Percentiles rank a stretch among this genome's conserved stretches.
Evolutionary conservation across 495 filamentous ascomycete species (phyloP).

Genomic region (Letharia lupina): DNA sequence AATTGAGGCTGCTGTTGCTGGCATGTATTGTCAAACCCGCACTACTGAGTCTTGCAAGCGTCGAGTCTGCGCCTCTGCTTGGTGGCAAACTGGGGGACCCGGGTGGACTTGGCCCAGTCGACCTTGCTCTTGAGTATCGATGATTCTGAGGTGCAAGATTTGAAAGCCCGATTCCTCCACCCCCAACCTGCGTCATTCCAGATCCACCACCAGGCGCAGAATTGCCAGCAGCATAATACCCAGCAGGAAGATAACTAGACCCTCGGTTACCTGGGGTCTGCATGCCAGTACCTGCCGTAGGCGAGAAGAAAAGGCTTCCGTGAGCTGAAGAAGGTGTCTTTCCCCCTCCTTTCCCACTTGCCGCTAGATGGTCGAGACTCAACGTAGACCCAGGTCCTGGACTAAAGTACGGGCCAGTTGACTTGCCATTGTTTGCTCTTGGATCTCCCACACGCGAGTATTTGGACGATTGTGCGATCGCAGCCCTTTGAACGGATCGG

Average conservation of each 20-base stretch:
- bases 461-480: slow-evolving; percentile 54
- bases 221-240: slow-evolving; percentile 75
- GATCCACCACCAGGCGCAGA: slow-evolving; percentile 39
- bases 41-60: slow-evolving; percentile 28
- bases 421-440: slow-evolving; percentile 13
- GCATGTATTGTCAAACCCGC: slow-evolving; percentile 37
- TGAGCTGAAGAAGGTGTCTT: slow-evolving; percentile 39
- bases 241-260: slow-evolving; percentile 74
- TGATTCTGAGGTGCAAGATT: slow-evolving; percentile 46
- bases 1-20: slow-evolving; percentile 63
- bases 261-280: slow-evolving; percentile 44
- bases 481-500: slow-evolving; percentile 73
- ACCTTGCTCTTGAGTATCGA: slow-evolving; percentile 39
- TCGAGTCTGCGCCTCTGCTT: slow-evolving; percentile 31
- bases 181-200: slow-evolving; percentile 41
- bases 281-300: slow-evolving; percentile 63
- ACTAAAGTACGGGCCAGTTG: slow-evolving; percentile 50
- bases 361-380: slow-evolving; percentile 47
- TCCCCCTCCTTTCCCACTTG: slow-evolving; percentile 36
- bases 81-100: slow-evolving; percentile 55
- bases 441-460: slow-evolving; percentile 17
- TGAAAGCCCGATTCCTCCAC: slow-evolving; percentile 37
- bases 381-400: slow-evolving; percentile 53
- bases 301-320: slow-evolving; percentile 82
- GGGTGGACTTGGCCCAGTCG: slow-evolving; percentile 51